Evolutionary conservation across 371 early-diverging fungal species (phyloP).

Genomic region (Mortierella sp.): DNA sequence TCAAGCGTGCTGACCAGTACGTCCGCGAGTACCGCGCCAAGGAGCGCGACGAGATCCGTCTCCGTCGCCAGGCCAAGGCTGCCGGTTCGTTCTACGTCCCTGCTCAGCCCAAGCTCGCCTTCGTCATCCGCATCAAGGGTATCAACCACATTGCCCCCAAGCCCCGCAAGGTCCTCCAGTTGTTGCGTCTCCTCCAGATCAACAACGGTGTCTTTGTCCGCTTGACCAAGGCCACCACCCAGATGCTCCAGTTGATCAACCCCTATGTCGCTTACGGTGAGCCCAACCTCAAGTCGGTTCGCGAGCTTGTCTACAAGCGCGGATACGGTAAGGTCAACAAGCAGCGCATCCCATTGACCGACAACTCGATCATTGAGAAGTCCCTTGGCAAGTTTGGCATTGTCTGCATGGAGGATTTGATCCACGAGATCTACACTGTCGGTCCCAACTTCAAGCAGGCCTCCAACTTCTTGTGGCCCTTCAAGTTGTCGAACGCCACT

Average conservation of each 20-base stretch:
- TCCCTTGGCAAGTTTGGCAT: conserved; percentile 96
- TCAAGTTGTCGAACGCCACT: conserved; percentile 98
- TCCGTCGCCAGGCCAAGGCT: conserved; percentile 93
- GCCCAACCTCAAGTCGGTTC: conserved; percentile 99
- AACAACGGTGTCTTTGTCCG: conserved; percentile 99
- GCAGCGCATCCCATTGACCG: conserved; percentile 96
- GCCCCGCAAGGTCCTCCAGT: conserved; percentile 99
- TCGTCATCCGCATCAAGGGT: conserved; percentile 97
- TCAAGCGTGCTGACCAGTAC: conserved; percentile 98
- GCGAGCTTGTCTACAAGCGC: conserved; percentile 99
- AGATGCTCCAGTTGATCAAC: conserved; percentile 98
- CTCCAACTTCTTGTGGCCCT: conserved; percentile 99
- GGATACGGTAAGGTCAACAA: conserved; percentile 98
- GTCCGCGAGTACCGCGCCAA: conserved; percentile 93
- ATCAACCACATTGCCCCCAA: conserved; percentile 99
- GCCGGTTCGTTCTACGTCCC: conserved; percentile 95
- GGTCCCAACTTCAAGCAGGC: conserved; percentile 98
- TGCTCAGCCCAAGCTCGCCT: conserved; percentile 97
- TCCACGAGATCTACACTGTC: conserved; percentile 99
- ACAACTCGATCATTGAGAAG: conserved; percentile 97
- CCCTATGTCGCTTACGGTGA: conserved; percentile 98
- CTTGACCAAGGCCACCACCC: conserved; percentile 98
- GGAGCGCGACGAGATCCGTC: conserved; percentile 92
- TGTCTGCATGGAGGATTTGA: conserved; percentile 99
- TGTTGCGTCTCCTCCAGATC: conserved; percentile 99